Conservation (phyloP, 495 filamentous ascomycete species). For the Penicillium angulare region DNA sequence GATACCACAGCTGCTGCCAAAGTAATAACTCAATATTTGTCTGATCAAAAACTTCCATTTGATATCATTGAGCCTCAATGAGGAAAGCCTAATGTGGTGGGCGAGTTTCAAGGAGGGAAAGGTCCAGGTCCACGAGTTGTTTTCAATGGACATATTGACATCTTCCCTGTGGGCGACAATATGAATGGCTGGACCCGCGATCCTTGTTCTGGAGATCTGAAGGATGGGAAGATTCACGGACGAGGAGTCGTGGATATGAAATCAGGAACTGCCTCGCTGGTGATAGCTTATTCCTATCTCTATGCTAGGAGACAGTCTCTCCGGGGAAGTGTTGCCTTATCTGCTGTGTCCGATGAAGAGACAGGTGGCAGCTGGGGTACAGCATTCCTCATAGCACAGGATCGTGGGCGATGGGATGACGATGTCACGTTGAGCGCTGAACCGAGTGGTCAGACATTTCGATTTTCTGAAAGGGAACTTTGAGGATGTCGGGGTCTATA, state of each 20-base stretch:
- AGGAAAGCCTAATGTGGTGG: slow-evolving; percentile 1
- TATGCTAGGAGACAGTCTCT: neutral
- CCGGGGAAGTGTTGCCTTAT: slow-evolving; percentile 8
- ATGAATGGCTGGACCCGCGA: slow-evolving; percentile 1
- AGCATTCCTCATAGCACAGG: neutral
- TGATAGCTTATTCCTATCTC: slow-evolving; percentile 3
- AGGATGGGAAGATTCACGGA: slow-evolving; percentile 1
- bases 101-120: slow-evolving; percentile 3
- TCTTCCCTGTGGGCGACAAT: slow-evolving; percentile 3
- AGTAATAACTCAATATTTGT: slow-evolving; percentile 2
- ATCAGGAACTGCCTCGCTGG: slow-evolving; percentile 4
- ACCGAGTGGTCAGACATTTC: slow-evolving; percentile 4
- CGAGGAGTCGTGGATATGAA: slow-evolving; percentile 11
- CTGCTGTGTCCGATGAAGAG: slow-evolving; percentile 7
- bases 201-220: slow-evolving; percentile 8
- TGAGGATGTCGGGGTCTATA: slow-evolving; percentile 5
- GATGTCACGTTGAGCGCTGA: slow-evolving; percentile 9
- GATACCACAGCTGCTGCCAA: neutral
- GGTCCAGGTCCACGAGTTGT: slow-evolving; percentile 4
- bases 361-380: slow-evolving; percentile 6
- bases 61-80: neutral
- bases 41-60: neutral
- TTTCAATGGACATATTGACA: slow-evolving; percentile 10
- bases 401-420: slow-evolving; percentile 2
- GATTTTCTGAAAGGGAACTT: slow-evolving; percentile 8